phyloP scores from a whole-genome alignment of 352 stramenopile genomes.

The Elongisporangium undulatum region DNA sequence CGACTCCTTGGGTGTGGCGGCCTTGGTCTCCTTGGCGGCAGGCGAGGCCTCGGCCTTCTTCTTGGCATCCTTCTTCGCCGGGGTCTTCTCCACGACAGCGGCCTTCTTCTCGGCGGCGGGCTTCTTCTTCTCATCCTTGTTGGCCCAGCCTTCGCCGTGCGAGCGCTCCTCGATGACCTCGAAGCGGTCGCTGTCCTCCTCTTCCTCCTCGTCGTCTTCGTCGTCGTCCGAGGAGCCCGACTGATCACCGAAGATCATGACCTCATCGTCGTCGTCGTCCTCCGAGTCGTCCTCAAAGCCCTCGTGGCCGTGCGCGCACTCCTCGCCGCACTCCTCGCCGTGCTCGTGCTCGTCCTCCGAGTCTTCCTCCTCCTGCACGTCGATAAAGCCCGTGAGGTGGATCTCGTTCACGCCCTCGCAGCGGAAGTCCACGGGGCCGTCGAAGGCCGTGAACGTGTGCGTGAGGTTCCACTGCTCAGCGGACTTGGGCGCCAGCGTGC shows the following conservation, averaged over 20 bases:
- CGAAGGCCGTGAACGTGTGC: constrained; percentile 74
- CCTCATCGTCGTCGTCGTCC: constrained; percentile 36
- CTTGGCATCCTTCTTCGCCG: constrained; percentile 24
- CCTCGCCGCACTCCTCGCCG: not conserved
- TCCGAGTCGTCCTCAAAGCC: constrained; percentile 30
- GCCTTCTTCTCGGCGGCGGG: constrained; percentile 23
- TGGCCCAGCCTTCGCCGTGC: constrained; percentile 33
- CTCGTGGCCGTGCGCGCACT: not conserved
- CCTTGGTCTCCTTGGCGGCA: constrained; percentile 20
- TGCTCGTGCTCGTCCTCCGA: constrained; percentile 47
- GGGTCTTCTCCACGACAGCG: constrained; percentile 15
- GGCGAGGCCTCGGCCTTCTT: constrained; percentile 22
- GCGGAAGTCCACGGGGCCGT: constrained; percentile 66
- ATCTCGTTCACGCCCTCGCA: constrained; percentile 72
- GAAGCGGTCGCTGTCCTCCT: constrained; percentile 45
- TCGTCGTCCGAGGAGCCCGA: constrained; percentile 20
- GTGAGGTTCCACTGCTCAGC: constrained; percentile 73
- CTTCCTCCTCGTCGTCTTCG: constrained; percentile 37
- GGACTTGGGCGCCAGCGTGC: constrained; percentile 54
- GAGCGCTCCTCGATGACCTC: constrained; percentile 74
- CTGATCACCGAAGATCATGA: constrained; percentile 60
- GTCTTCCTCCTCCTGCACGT: constrained; percentile 71
- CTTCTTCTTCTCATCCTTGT: constrained; percentile 24
- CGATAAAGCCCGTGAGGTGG: constrained; percentile 78
- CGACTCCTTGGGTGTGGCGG: constrained; percentile 24